These are phyloP conservation scores for Entelexis sorbosivorans DNA, from an alignment of 1,139 yeast genomes.

Conservation along the genomic window DNA sequence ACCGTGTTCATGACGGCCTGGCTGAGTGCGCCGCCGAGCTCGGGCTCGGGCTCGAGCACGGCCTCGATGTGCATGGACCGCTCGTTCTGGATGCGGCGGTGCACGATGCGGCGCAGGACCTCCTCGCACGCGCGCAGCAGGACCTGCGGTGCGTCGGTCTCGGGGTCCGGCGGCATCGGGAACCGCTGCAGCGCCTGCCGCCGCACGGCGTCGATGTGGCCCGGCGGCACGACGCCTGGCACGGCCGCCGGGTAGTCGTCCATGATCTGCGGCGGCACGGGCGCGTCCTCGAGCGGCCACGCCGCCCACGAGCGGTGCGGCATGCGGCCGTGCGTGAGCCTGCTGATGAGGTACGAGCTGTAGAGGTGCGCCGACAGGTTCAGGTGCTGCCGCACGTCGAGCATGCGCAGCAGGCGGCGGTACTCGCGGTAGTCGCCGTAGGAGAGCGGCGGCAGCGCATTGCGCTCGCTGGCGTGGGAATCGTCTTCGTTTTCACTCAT, in stretches of 20 bases:
- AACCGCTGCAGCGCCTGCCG: background rate
- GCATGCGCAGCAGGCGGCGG: conserved; percentile 18
- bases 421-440: conserved; percentile 2
- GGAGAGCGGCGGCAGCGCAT: conserved; percentile 1
- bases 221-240: conserved; percentile 4
- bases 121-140: conserved; percentile 17
- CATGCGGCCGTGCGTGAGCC: background rate
- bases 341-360: conserved; percentile 23
- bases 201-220: background rate
- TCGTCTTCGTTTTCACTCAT: background rate
- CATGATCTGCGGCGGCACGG: conserved; percentile 15
- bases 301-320: conserved; percentile 17
- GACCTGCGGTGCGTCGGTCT: conserved; percentile 6
- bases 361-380: conserved; percentile 28
- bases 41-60: conserved; percentile 19
- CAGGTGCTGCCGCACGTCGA: conserved; percentile 25
- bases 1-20: conserved; percentile 9
- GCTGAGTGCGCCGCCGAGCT: conserved; percentile 8
- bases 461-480: background rate
- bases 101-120: conserved; percentile 12
- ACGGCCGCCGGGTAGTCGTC: conserved; percentile 5
- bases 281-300: conserved; percentile 21
- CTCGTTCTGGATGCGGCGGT: conserved; percentile 17
- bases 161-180: conserved; percentile 1
- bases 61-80: conserved; percentile 15